These are phyloP conservation scores for Pouteria glomerata DNA, from an alignment of 148 eudicot species.

Conservation along the genomic window DNA sequence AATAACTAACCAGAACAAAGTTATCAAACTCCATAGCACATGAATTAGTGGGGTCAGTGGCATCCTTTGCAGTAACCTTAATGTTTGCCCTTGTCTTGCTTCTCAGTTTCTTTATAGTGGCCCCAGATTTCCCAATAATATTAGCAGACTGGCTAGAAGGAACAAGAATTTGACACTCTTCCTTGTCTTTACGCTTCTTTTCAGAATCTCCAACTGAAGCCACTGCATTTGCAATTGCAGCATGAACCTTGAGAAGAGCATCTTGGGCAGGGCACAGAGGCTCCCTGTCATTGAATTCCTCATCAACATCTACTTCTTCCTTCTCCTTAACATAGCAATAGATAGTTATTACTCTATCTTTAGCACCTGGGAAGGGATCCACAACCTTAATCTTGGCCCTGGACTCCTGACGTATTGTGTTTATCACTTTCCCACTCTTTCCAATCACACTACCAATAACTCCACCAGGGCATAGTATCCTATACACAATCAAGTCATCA, in stretches of 20 bases:
- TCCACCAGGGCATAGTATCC: slow-evolving; percentile 78
- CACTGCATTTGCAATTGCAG: slow-evolving; percentile 61
- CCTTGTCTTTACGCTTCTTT: slow-evolving; percentile 43
- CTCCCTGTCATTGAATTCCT: slow-evolving; percentile 46
- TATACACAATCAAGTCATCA: slow-evolving; percentile 62
- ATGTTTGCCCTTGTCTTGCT: slow-evolving; percentile 64
- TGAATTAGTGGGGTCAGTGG: slow-evolving; percentile 60
- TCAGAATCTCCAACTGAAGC: slow-evolving; percentile 56
- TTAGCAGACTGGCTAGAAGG: slow-evolving; percentile 89
- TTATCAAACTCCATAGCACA: slow-evolving; percentile 94
- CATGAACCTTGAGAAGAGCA: slow-evolving; percentile 75
- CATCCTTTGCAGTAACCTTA: slow-evolving; percentile 63
- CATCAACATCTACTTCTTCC: slow-evolving; percentile 60
- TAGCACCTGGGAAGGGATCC: slow-evolving; percentile 88
- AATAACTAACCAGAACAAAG: slow-evolving; percentile 67
- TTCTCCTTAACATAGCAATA: slow-evolving; percentile 80
- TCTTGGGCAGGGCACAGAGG: slow-evolving; percentile 91
- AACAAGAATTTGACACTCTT: slow-evolving; percentile 85
- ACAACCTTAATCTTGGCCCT: slow-evolving; percentile 83
- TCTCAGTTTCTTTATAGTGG: slow-evolving; percentile 76
- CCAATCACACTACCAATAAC: slow-evolving; percentile 96
- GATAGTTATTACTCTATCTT: slow-evolving; percentile 66
- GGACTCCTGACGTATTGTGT: slow-evolving; percentile 70
- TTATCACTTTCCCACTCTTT: slow-evolving; percentile 83
- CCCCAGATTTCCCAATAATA: slow-evolving; percentile 86